These are phyloP conservation scores for Delonix regia DNA, from an alignment of 306 rosid genomes.

Conservation along the genomic window DNA sequence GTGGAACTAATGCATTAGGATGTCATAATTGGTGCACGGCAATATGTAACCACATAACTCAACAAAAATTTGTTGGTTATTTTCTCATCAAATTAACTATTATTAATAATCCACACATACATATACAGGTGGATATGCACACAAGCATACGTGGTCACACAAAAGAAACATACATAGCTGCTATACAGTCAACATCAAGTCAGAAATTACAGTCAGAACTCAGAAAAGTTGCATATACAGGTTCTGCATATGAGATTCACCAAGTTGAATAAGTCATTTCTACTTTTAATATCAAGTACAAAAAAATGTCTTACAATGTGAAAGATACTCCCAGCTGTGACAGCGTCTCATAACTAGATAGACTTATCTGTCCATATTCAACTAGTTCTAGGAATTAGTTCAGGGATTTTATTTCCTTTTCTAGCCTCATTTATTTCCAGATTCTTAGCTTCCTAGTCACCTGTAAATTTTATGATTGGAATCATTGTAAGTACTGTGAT, in stretches of 20 bases:
- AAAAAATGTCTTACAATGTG: background rate
- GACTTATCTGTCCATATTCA: background rate
- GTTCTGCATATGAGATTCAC: background rate
- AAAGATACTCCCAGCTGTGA: constrained; percentile 6
- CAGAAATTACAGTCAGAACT: background rate
- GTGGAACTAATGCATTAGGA: constrained; percentile 29
- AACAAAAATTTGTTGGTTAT: constrained; percentile 2
- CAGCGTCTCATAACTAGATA: background rate
- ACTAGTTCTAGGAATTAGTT: too few relatives aligned
- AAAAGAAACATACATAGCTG: background rate
- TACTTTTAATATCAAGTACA: background rate
- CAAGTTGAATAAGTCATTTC: background rate
- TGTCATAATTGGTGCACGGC: constrained; percentile 20
- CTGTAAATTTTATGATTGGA: too few relatives aligned
- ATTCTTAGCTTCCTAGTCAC: too few relatives aligned
- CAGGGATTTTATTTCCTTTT: too few relatives aligned
- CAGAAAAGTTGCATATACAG: background rate
- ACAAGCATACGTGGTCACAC: background rate
- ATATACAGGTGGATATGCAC: background rate
- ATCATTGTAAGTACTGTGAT: too few relatives aligned
- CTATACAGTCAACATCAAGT: background rate
- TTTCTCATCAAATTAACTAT: background rate
- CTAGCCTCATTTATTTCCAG: too few relatives aligned
- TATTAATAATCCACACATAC: background rate
- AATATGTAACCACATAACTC: constrained; percentile 6